Base-by-base conservation (phyloP, 2,329 filamentous ascomycete species). In the Dothistroma septosporum region DNA sequence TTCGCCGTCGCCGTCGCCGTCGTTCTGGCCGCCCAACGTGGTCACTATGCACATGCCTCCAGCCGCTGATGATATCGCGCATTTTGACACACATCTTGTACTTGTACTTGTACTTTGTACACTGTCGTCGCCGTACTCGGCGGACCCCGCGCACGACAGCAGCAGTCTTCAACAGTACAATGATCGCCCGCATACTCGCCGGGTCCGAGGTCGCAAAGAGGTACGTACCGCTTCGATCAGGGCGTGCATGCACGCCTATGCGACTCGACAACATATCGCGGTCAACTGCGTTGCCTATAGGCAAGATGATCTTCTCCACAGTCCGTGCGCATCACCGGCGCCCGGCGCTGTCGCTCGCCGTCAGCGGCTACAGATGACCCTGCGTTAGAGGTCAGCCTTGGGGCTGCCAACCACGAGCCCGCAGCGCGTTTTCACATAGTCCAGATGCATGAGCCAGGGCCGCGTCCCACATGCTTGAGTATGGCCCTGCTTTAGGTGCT, bases 401-500 rank as follows among this genome's bases (percentile, higher is more conserved):
- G 24, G 31, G 1, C 8, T 11, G 24, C 24, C 50, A 31, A 53
- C n/a, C 31, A 21, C 8, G 22, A 53, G 31, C 31, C 33, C 24
- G 31, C 31, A 53, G 16, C 22, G n/a, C n/a, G 24, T 35, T 12
- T 31, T n/a, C n/a, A n/a, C n/a, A n/a, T n/a, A n/a, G n/a, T n/a
- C n/a, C 11, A 28, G 10, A n/a, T 8, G 14, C n/a, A 8, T 21
- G 50, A 21, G n/a, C 49, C 14, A 14, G 22, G 31, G n/a, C 28
- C 10, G 50, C 50, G 50, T 53, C 28, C 33, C 31, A 35, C 50
- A 53, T 53, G 50, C 24, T 53, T 53, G 50, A 11, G n/a, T 12
- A 35, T 7, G 50, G 21, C 31, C 50, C 50, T 53, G 31, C 31
- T 21, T 32, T 31, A 31, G 8, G 12, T 21, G 31, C 28, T 53